These are phyloP conservation scores for Moniliophthora roreri DNA, from an alignment of 1,284 basidiomycete genomes.

Conservation along the genomic window DNA sequence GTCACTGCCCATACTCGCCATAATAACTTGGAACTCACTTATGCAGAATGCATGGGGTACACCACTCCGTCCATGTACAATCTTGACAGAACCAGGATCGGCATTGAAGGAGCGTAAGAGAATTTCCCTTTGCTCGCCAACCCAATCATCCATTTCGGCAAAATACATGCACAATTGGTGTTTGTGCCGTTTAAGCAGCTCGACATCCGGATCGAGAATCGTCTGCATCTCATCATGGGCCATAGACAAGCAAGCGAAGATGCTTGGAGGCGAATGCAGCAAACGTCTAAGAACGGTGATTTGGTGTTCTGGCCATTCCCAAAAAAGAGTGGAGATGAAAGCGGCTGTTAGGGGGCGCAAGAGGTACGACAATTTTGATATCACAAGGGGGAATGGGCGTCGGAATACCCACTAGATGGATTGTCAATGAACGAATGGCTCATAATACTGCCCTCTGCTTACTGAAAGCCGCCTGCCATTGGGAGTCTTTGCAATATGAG, in stretches of 20 bases:
- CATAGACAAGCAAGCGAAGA: constrained; percentile 53
- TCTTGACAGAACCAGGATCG: constrained; percentile 29
- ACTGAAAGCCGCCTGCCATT: constrained; percentile 51
- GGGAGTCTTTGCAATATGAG: constrained; percentile 53
- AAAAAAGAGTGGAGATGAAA: constrained; percentile 33
- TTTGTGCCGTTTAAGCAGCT: constrained; percentile 36
- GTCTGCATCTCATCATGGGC: constrained; percentile 61
- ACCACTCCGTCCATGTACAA: constrained; percentile 42
- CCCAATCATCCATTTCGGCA: constrained; percentile 59
- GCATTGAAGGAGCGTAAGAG: constrained; percentile 38
- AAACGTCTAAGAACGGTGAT: constrained; percentile 45
- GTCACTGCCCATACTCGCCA: not conserved
- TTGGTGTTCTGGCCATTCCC: constrained; percentile 48
- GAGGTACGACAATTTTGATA: constrained; percentile 34
- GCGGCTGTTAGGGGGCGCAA: constrained; percentile 18
- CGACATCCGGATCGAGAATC: constrained; percentile 48
- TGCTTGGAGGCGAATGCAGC: constrained; percentile 43
- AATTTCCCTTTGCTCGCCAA: constrained; percentile 45
- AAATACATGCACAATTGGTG: constrained; percentile 52
- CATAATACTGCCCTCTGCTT: constrained; percentile 15
- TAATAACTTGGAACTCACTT: constrained; percentile 34
- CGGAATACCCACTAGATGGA: constrained; percentile 46
- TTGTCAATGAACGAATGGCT: not conserved
- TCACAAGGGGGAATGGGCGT: constrained; percentile 40
- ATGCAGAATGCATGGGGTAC: constrained; percentile 69